phyloP scores from a whole-genome alignment of 345 rosid species.

The Syzygium aqueum region DNA sequence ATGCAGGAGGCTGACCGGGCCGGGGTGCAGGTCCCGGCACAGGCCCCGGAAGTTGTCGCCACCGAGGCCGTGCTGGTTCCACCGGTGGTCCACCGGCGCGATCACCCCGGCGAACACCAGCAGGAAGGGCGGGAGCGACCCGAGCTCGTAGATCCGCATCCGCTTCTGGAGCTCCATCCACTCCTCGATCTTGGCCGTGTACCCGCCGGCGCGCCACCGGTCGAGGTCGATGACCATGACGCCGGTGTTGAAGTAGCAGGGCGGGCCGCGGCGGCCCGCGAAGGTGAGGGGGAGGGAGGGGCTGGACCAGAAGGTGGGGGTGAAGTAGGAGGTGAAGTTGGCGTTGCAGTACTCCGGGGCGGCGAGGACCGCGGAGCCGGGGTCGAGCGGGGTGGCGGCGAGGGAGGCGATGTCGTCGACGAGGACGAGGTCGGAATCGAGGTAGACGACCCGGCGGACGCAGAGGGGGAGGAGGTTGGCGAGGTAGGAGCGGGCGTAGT shows the following conservation, averaged over 20 bases:
- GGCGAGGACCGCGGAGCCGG: conserved; percentile 18
- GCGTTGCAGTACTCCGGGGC: conserved; percentile 43
- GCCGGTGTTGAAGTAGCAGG: conserved; percentile 45
- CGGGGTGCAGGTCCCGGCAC: conserved; percentile 21
- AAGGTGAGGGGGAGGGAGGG: conserved; percentile 29
- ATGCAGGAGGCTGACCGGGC: conserved; percentile 22
- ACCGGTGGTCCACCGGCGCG: conserved; percentile 35
- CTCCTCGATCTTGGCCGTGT: conserved; percentile 31
- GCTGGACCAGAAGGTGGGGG: conserved; percentile 38
- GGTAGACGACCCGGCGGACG: conserved; percentile 40
- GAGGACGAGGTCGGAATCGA: conserved; percentile 39
- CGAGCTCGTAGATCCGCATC: conserved; percentile 42
- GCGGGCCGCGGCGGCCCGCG: conserved; percentile 10
- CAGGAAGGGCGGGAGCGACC: conserved; percentile 39
- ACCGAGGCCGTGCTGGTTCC: conserved; percentile 49
- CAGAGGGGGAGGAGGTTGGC: conserved; percentile 25
- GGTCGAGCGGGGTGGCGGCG: conserved; percentile 28
- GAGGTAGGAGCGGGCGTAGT: conserved; percentile 41
- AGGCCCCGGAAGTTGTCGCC: conserved; percentile 21
- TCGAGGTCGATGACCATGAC: conserved; percentile 46
- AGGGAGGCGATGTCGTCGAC: conserved; percentile 42
- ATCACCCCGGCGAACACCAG: conserved; percentile 38
- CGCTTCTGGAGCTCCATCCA: conserved; percentile 52
- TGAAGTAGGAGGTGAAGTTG: conserved; percentile 41
- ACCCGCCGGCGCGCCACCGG: conserved; percentile 34